These are phyloP conservation scores for Podospora australis DNA, from an alignment of 495 filamentous ascomycete genomes.

Conservation along the genomic window DNA sequence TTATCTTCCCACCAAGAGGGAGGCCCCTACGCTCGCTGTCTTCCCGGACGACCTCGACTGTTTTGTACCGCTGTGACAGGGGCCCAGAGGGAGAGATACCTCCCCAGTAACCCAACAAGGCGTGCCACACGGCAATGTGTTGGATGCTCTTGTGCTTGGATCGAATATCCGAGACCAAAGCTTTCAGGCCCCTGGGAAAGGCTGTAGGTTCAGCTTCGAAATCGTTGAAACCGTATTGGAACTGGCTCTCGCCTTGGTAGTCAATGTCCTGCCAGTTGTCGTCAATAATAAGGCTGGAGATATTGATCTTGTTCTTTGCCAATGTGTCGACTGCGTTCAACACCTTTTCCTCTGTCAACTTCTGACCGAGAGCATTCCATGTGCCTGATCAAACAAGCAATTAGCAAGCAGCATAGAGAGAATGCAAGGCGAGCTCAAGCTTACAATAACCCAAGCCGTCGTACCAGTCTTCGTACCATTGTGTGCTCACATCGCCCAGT, in stretches of 20 bases:
- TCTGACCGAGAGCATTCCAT: constrained; percentile 87
- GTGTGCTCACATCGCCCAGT: constrained; percentile 37
- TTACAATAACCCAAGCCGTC: constrained; percentile 68
- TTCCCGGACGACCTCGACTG: constrained; percentile 51
- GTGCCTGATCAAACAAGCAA: constrained; percentile 48
- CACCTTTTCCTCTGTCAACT: constrained; percentile 74
- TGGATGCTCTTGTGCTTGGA: constrained; percentile 63
- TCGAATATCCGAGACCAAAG: constrained; percentile 61
- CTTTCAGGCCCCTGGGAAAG: constrained; percentile 74
- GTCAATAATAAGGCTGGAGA: constrained; percentile 84
- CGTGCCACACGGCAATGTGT: constrained; percentile 92
- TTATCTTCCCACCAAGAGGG: constrained; percentile 55
- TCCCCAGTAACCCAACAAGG: constrained; percentile 93
- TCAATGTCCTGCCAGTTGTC: constrained; percentile 92
- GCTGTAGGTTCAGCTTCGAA: constrained; percentile 80
- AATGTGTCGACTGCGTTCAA: constrained; percentile 65
- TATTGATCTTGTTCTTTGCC: constrained; percentile 62
- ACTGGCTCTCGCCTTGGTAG: constrained; percentile 37
- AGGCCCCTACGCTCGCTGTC: constrained; percentile 47
- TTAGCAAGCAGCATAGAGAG: background rate
- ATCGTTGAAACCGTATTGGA: constrained; percentile 50
- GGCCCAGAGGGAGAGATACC: constrained; percentile 67
- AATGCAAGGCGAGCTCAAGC: constrained; percentile 7
- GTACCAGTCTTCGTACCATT: constrained; percentile 84
- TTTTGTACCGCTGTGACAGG: constrained; percentile 73